Evolutionary conservation across 768 basidiomycete genomes (phyloP).

Genomic region (Lactarius vividus): DNA sequence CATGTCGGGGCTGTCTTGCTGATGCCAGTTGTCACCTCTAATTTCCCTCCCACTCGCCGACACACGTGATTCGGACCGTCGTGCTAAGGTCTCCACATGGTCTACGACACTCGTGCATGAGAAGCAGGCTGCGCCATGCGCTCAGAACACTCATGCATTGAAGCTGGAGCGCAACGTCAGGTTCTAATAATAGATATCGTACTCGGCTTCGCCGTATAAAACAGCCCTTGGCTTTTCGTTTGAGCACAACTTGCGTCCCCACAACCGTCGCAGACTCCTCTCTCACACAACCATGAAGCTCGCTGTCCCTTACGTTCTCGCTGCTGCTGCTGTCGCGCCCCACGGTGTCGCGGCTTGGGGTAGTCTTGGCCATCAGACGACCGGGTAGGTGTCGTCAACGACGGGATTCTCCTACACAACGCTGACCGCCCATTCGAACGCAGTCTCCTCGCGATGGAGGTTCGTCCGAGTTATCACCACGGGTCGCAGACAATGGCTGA

Average conservation of each 20-base stretch:
- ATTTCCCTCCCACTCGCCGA: too few species aligned
- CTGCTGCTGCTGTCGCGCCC: conserved; percentile 10
- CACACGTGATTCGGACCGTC: neutral
- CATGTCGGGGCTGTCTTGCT: neutral
- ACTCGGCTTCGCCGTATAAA: neutral
- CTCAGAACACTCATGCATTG: neutral
- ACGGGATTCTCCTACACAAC: neutral
- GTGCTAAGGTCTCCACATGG: conserved; percentile 2
- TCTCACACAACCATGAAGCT: conserved; percentile 10
- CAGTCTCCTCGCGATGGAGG: conserved; percentile 24
- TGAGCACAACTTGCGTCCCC: neutral
- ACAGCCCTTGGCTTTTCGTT: neutral
- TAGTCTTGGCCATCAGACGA: conserved; percentile 30
- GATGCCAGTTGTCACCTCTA: neutral
- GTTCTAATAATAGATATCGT: neutral
- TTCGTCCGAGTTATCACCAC: neutral
- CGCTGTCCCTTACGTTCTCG: conserved; percentile 5
- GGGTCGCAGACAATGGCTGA: neutral
- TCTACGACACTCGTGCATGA: neutral
- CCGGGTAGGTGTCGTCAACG: conserved; percentile 26
- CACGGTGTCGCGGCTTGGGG: conserved; percentile 29
- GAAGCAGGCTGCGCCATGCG: neutral
- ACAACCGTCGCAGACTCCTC: neutral
- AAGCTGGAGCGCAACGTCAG: neutral
- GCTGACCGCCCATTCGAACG: neutral